Base-by-base conservation (phyloP, 495 filamentous ascomycete species). In the Elaphomyces granulatus region DNA sequence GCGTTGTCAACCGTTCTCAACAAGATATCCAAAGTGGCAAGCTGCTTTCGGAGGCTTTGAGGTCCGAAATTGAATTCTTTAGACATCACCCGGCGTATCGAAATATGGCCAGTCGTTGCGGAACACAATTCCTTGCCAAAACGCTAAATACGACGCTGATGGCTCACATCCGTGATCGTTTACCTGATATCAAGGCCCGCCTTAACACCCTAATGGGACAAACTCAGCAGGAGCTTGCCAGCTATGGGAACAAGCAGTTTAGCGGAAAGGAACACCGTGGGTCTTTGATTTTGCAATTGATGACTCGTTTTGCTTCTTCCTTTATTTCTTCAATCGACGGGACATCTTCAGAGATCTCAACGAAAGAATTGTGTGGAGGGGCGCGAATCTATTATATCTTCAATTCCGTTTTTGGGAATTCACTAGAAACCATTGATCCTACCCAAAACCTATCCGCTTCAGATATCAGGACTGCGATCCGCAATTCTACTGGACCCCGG, bases 371-470 rank as follows among this genome's bases (percentile, higher is more conserved):
- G 3, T 94, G 90, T 51, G 90, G 90, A 48, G 90, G 90, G 43
- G 90, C 90, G 14, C 75, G 90, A 17, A 95, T 99, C 45, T 99
- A 99, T 61, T 99, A 99, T 59, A 96, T 99, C 38, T 99, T 99
- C 68, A 99, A 99, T 59, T 94, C 88, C 30, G 92, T 99, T 10
- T 99, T 96, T 59, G 92, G 90, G 35, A 94, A 92, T 59, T 93
- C 88, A 8, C 64, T 99, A 17, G 92, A 96, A 57, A 81, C 85
- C 4, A 93, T 99, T 45, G 87, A 96, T 49, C 90, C 90, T 4
- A 96, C 87, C 1, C 80, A 78, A 15, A 96, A 96, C 53, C 76
- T 99, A 46, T 90, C 87, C 10, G 81, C 87, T 9, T 77, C 87
- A n/a, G 90, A 99, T 52, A 99, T 99, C 43, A 78, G 92, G 52